Conservation (phyloP, 106 monocot genomes). For the Dioscorea alata region DNA sequence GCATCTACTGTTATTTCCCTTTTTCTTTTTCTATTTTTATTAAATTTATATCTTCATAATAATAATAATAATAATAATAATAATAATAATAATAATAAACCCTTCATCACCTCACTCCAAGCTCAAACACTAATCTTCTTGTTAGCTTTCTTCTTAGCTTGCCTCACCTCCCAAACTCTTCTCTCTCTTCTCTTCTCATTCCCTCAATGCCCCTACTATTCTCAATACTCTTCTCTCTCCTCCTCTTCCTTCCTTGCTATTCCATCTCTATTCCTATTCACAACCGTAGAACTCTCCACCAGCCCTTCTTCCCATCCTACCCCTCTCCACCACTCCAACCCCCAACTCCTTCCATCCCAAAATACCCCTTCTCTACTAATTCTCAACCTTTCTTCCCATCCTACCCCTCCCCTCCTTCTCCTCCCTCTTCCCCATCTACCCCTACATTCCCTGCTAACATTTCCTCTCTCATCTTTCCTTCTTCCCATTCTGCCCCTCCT, state of each 20-base stretch:
- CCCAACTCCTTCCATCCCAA: background rate
- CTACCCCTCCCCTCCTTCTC: conserved; percentile 3
- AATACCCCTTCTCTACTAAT: conserved; percentile 15
- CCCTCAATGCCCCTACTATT: conserved; percentile 1
- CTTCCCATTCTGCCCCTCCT: conserved; percentile 15
- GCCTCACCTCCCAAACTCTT: too few relatives aligned
- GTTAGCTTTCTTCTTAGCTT: too few relatives aligned
- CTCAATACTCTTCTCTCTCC: background rate
- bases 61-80: too few relatives aligned
- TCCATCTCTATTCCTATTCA: conserved; percentile 1
- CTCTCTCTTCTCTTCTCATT: conserved; percentile 2
- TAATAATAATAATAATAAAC: too few relatives aligned
- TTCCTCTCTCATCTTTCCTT: conserved; percentile 37
- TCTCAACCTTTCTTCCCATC: conserved; percentile 29
- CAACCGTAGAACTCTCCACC: conserved; percentile 34
- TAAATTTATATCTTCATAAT: too few relatives aligned
- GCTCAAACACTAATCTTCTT: too few relatives aligned
- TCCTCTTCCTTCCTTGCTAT: conserved; percentile 1
- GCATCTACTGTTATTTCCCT: too few relatives aligned
- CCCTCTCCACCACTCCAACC: conserved; percentile 1
- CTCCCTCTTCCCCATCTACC: conserved; percentile 1
- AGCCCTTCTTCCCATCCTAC: conserved; percentile 32
- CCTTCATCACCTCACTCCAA: too few relatives aligned
- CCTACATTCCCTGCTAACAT: conserved; percentile 30
- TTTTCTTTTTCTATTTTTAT: too few relatives aligned